Evolutionary conservation across 441 rosid species (phyloP), one percentile per base, ranked within the genome.

Genomic region (Macaranga tanarius): DNA sequence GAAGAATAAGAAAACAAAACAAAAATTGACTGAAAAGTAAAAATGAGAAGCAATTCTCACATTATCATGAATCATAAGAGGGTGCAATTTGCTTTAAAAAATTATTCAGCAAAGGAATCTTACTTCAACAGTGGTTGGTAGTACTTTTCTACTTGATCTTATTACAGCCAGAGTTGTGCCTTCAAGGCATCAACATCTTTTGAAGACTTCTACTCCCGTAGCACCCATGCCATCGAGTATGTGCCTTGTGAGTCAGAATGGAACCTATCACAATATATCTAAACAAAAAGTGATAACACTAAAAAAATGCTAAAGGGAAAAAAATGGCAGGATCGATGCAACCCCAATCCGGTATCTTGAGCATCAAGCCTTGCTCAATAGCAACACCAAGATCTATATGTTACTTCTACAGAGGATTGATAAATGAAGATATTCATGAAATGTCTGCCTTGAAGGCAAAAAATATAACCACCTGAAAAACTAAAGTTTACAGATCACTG

Each of bases 331-430:
- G 61, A 52, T 52, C 52, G 42, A 75, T 71, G 62, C 83, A 62
- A 74, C 88, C 98, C 90, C 95, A 80, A 84, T 95, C 98, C 52
- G 99, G 99, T 34, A 97, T 93, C 87, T 95, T 93, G 68, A 95
- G 97, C 98, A 90, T 93, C 84, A 95, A 79, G 72, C 99, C 99
- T 84, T 95, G 99, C 75, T 95, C 99, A 81, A 95, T 93, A 45
- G 99, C 99, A 77, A 95, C 99, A 78, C 99, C 98, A 75, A 95
- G 98, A 88, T 95, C 99, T 70, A 95, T 93, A 83, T 95, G 99
- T 90, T 83, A 95, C 99, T 90, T 91, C 97, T 76, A 98, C 99
- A 42, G 96, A 89, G 63, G 90, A 90, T 84, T 95, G 97, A 83
- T 95, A 98, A 60, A 95, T 91, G 81, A 93, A 82, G 72, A 95